These are phyloP conservation scores for Malassezia sympodialis DNA, from an alignment of 1,284 basidiomycete species.

Conservation along the genomic window DNA sequence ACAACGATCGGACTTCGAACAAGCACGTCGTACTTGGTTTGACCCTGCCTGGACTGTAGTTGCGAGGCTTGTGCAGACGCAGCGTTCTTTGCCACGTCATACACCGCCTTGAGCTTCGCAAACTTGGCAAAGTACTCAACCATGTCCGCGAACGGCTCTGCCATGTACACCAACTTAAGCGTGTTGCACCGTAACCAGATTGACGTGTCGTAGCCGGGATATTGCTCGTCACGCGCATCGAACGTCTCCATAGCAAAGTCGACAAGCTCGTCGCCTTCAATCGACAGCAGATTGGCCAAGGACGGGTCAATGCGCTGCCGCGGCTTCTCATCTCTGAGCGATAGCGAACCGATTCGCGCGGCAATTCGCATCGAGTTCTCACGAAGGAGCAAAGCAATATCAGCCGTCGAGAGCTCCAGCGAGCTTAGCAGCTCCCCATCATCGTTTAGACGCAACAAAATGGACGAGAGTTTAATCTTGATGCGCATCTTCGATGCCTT, in stretches of 20 bases:
- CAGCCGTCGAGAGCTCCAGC: constrained; percentile 78
- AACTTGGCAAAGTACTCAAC: constrained; percentile 77
- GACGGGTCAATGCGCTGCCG: constrained; percentile 53
- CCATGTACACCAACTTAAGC: constrained; percentile 77
- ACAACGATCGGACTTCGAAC: constrained; percentile 88
- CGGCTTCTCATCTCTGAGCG: constrained; percentile 66
- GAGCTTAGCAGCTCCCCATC: constrained; percentile 67
- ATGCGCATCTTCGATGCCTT: constrained; percentile 61
- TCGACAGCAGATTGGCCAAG: constrained; percentile 81
- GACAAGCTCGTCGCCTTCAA: constrained; percentile 88
- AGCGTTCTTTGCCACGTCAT: constrained; percentile 85
- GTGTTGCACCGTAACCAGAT: constrained; percentile 80
- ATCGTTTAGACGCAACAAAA: constrained; percentile 75
- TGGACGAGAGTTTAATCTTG: constrained; percentile 72
- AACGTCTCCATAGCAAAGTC: constrained; percentile 92
- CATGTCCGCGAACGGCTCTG: constrained; percentile 74
- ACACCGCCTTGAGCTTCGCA: constrained; percentile 65
- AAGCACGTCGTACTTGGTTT: constrained; percentile 81
- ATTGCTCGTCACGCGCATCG: constrained; percentile 58
- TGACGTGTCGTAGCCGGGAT: constrained; percentile 75
- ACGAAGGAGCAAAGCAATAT: constrained; percentile 69
- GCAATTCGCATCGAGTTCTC: constrained; percentile 68
- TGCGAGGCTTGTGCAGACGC: constrained; percentile 77
- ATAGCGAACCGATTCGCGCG: constrained; percentile 74
- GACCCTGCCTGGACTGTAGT: constrained; percentile 53